phyloP scores from a whole-genome alignment of 2,329 filamentous ascomycete genomes.

The Aaosphaeria arxii region DNA sequence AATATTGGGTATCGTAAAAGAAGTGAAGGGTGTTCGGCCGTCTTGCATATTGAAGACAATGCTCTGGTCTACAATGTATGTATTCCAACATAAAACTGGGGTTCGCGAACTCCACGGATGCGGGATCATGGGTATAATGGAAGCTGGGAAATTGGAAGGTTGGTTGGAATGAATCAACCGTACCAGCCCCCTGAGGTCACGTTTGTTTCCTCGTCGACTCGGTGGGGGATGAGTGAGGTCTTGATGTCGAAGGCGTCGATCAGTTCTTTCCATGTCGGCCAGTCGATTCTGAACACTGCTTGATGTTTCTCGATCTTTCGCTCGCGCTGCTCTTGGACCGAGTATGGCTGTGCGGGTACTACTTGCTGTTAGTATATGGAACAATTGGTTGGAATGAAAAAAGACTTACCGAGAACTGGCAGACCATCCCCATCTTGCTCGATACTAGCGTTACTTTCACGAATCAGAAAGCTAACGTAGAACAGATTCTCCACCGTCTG shows the following conservation, averaged over 20 bases:
- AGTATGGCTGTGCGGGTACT: constrained; percentile 48
- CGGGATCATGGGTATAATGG: no score
- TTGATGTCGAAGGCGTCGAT: constrained; percentile 73
- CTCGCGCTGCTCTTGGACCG: constrained; percentile 53
- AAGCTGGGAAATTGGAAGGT: not conserved
- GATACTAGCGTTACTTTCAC: constrained; percentile 78
- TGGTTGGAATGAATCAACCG: constrained; percentile 5
- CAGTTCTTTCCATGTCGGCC: constrained; percentile 75
- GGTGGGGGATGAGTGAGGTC: constrained; percentile 82
- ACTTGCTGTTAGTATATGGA: constrained; percentile 5
- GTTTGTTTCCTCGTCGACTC: constrained; percentile 39
- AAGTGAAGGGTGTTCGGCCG: no score
- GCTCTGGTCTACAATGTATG: no score
- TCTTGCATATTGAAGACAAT: no score
- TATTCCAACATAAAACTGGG: no score
- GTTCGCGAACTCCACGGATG: no score
- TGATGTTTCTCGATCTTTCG: constrained; percentile 63
- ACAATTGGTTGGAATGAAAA: not conserved
- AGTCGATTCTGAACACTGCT: constrained; percentile 84
- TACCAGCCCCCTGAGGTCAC: constrained; percentile 26
- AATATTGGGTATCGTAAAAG: no score
- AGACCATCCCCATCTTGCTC: constrained; percentile 68
- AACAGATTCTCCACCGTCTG: constrained; percentile 97
- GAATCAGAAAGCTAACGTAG: constrained; percentile 90
- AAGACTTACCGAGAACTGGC: constrained; percentile 72